These are phyloP conservation scores for Aspergillus ruber DNA, from an alignment of 2,329 filamentous ascomycete genomes.

Conservation along the genomic window DNA sequence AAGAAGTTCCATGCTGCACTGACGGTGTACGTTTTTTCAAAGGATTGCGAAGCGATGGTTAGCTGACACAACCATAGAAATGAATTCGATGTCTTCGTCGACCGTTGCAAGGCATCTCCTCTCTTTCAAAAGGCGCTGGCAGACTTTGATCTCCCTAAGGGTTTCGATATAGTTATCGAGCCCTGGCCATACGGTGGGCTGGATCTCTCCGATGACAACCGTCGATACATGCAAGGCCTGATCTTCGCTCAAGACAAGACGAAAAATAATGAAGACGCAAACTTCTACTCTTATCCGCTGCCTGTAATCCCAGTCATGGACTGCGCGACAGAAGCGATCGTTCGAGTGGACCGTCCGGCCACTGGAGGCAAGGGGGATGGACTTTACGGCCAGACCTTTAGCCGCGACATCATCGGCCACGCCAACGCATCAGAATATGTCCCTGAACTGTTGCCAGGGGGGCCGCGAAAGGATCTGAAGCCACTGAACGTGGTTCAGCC, in stretches of 20 bases:
- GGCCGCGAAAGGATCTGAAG: conserved; percentile 51
- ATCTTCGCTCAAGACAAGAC: conserved; percentile 44
- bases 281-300: conserved; percentile 58
- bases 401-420: conserved; percentile 47
- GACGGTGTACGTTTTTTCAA: conserved; percentile 32
- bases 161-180: conserved; percentile 51
- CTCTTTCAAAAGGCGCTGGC: conserved; percentile 47
- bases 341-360: conserved; percentile 54
- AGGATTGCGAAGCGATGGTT: not conserved
- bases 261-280: conserved; percentile 48
- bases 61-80: conserved; percentile 17
- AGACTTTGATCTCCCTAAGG: conserved; percentile 48
- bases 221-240: conserved; percentile 48
- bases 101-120: conserved; percentile 47
- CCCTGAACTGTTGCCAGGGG: conserved; percentile 41
- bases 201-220: conserved; percentile 41
- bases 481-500: conserved; percentile 67
- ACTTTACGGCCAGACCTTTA: conserved; percentile 33
- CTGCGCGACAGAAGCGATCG: conserved; percentile 47
- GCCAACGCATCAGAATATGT: conserved; percentile 49
- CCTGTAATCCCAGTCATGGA: conserved; percentile 51
- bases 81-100: conserved; percentile 44
- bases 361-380: conserved; percentile 47
- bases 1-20: conserved; percentile 45
- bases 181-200: conserved; percentile 54